Evolutionary conservation across 2,329 filamentous ascomycete species (phyloP), one percentile per base, ranked within the genome.

Genomic region (Hypoxylon sp.): DNA sequence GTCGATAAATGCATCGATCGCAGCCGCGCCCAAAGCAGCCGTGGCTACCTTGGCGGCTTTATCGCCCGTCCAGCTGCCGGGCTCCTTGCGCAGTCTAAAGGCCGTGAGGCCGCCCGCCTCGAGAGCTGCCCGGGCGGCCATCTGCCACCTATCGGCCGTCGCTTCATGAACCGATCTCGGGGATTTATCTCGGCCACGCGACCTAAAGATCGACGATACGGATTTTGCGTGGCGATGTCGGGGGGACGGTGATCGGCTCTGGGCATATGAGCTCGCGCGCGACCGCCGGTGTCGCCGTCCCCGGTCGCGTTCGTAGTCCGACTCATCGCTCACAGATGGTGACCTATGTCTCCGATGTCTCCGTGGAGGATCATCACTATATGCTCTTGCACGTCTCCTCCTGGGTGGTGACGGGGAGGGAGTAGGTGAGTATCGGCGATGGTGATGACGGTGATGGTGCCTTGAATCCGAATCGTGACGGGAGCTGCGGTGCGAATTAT

Each of bases 21-120:
- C 75, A 0, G 84, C 84, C 0, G 84, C 84, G 17, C 83, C 83
- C 1, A 86, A 65, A 1, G 84, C 84, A 1, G 84, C 83, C 1
- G 83, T 83, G 1, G 83, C 84, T 2, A 86, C 77, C 57, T 83
- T 83, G 48, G 82, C 82, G 4, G 83, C 84, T 69, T 86, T 86
- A 10, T 82, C 75, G 0, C 84, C 83, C 3, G 83, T 75, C 84
- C 84, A 86, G 0, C 80, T 76, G 2, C 83, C 81, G 1, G 80
- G 78, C 14, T 85, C 81, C 50, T 82, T 79, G 53, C 83, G 82
- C 52, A 82, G 78, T 52, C 82, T 80, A 77, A 85, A 82, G 8
- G 83, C 83, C 2, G 84, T 83, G 52, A 85, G 78, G 1, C 84
- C 84, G 37, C 84, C 84, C 0, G 84, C 84, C 35, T 82, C 80